A percentile compares a stretch with the other conserved stretches of the same genome.
Conservation (phyloP, 768 basidiomycete genomes). For the Glaciozyma antarctica region DNA sequence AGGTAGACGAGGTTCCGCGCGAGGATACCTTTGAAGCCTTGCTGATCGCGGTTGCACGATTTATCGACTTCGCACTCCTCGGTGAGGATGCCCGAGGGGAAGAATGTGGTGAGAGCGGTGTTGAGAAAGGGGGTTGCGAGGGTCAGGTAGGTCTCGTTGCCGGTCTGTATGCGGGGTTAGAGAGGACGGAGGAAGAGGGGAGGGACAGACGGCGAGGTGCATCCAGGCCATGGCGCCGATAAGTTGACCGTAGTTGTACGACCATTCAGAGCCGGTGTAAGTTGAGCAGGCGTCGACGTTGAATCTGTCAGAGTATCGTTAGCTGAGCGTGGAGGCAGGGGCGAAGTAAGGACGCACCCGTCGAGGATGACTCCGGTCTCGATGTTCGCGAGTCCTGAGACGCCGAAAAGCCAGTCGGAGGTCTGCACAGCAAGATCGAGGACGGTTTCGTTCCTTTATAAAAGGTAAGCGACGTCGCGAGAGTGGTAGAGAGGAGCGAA, state of each 20-base stretch:
- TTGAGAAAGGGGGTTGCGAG: neutral
- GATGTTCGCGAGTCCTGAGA: neutral
- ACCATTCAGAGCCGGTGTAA: neutral
- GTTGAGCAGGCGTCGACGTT: neutral
- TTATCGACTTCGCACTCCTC: conserved; percentile 2
- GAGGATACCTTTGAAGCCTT: conserved; percentile 8
- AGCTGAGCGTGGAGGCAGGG: neutral
- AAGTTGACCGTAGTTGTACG: conserved; percentile 3
- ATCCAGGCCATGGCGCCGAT: conserved; percentile 5
- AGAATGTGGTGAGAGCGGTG: neutral
- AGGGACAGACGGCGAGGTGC: neutral
- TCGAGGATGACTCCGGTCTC: neutral
- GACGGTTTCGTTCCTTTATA: neutral
- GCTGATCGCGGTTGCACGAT: conserved; percentile 9
- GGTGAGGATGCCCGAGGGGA: neutral
- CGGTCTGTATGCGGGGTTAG: neutral
- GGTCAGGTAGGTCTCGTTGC: neutral
- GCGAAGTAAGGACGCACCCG: neutral
- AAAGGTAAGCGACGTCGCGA: neutral
- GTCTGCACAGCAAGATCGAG: neutral
- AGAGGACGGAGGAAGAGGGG: neutral
- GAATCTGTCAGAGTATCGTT: neutral
- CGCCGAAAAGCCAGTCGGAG: neutral
- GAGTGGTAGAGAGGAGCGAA: neutral
- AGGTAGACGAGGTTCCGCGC: conserved; percentile 6